phyloP scores from a whole-genome alignment of 495 filamentous ascomycete genomes.

The Xylaria curta region DNA sequence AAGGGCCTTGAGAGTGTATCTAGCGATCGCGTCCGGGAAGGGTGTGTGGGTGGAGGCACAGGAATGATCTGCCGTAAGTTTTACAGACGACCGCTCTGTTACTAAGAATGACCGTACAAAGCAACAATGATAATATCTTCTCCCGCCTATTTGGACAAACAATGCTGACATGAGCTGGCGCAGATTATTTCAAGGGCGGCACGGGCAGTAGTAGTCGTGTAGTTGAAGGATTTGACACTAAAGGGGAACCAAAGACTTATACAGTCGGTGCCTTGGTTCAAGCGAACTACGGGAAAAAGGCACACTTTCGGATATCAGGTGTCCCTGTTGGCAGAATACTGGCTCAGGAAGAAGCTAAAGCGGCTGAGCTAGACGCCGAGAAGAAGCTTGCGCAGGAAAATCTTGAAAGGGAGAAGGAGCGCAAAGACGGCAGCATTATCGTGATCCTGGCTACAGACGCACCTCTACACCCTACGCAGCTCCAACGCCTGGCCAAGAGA shows the following conservation, averaged over 20 bases:
- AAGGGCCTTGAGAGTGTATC: slow-evolving; percentile 51
- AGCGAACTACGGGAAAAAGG: slow-evolving; percentile 56
- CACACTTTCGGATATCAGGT: slow-evolving; percentile 54
- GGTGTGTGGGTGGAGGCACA: slow-evolving; percentile 59
- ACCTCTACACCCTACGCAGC: slow-evolving; percentile 53
- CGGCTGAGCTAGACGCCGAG: slow-evolving; percentile 33
- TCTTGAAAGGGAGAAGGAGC: slow-evolving; percentile 41
- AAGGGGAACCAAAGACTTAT: slow-evolving; percentile 45
- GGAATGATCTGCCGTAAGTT: slow-evolving; percentile 55
- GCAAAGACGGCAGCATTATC: slow-evolving; percentile 62
- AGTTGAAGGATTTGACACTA: slow-evolving; percentile 43
- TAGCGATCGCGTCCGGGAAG: slow-evolving; percentile 51
- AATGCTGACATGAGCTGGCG: slow-evolving; percentile 24
- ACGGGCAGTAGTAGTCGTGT: slow-evolving; percentile 57
- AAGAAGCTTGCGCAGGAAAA: slow-evolving; percentile 34
- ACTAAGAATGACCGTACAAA: neutral
- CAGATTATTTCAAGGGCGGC: slow-evolving; percentile 58
- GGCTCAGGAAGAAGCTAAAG: slow-evolving; percentile 38
- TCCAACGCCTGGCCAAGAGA: slow-evolving; percentile 59
- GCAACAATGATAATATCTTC: neutral
- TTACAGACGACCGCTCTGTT: neutral
- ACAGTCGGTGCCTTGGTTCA: slow-evolving; percentile 60
- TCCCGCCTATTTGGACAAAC: neutral
- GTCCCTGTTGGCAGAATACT: slow-evolving; percentile 57
- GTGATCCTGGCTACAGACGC: slow-evolving; percentile 59